Percentiles rank a stretch among this genome's conserved stretches.
Evolutionary conservation across 2,329 filamentous ascomycete genomes (phyloP).

Genomic region (Parastagonospora nodorum): DNA sequence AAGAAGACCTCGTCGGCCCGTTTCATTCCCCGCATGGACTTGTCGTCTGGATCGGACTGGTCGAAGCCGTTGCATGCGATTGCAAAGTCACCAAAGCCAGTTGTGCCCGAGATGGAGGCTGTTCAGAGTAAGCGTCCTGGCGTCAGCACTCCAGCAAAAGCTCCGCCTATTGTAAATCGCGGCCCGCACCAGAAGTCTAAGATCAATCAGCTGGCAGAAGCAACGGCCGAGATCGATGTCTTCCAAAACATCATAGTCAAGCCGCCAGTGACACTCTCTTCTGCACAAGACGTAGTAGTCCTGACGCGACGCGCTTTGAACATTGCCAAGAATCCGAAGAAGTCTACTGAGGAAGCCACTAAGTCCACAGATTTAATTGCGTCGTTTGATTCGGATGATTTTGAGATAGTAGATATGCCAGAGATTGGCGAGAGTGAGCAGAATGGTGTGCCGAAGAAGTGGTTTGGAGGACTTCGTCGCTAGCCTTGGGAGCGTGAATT

Average conservation of each 20-base stretch:
- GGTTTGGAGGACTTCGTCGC: conserved; percentile 17
- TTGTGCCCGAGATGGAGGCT: neutral
- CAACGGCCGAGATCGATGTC: neutral
- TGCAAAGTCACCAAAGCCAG: neutral
- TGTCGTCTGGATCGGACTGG: neutral
- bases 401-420: conserved; percentile 6
- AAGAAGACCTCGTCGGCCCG: neutral
- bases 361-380: conserved; percentile 3
- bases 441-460: conserved; percentile 12
- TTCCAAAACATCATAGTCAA: neutral
- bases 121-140: neutral
- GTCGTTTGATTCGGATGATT: neutral
- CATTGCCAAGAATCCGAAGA: neutral
- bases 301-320: neutral
- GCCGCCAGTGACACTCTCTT: neutral
- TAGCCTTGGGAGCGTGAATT: neutral
- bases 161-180: too few relatives aligned
- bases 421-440: neutral
- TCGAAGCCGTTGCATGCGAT: neutral
- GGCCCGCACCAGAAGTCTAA: neutral
- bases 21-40: neutral
- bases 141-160: neutral
- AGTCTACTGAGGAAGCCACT: neutral
- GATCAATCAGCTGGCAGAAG: neutral
- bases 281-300: conserved; percentile 1